Base-by-base conservation (phyloP, 1,284 basidiomycete species). In the Rhodotorula sp. region DNA sequence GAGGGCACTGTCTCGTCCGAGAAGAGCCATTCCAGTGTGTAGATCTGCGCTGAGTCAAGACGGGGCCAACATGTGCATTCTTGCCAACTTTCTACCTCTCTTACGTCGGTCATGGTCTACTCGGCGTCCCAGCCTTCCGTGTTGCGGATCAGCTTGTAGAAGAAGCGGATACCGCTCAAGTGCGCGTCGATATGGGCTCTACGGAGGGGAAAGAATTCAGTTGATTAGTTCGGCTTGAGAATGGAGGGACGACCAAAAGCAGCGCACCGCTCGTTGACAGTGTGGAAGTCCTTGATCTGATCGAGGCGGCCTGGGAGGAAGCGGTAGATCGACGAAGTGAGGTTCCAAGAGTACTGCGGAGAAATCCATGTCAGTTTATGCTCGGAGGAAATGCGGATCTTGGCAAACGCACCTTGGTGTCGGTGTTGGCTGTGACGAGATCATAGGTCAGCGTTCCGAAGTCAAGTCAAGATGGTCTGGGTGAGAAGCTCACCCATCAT, bases 21-120 rank as follows among this genome's bases (percentile, higher is more conserved):
- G 90, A 89, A 88, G 91, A 75, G 88, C 89, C 51, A 89, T 91
- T 91, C 68, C 89, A 91, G 81, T 90, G 90, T 69, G 87, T 90
- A 26, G 90, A 91, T 80, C 79, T 91, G 68, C 87, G 90, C 8
- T 60, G 49, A 26, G 39, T 5, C 12, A 10, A 43, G 39, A 43
- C 39, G 39, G 8, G 39, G 39, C 39, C 39, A 43, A 43, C 7
- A 43, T 43, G 39, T 43, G 39, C 39, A 43, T 43, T 43, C 12
- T 14, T 43, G 39, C 39, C 39, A 43, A 43, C 39, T 43, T 43
- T 43, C 39, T 43, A 43, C 10, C 10, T 43, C 21, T 20, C n/a
- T 66, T 64, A 29, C 70, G 72, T 1, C 58, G 58, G 56, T 77
- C 70, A 51, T 51, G n/a, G 39, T 61, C 43, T 67, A 64, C 23